A percentile compares a stretch with the other conserved stretches of the same genome.
Conservation (phyloP, 2,329 filamentous ascomycete species). For the Mycocentrospora acerina region DNA sequence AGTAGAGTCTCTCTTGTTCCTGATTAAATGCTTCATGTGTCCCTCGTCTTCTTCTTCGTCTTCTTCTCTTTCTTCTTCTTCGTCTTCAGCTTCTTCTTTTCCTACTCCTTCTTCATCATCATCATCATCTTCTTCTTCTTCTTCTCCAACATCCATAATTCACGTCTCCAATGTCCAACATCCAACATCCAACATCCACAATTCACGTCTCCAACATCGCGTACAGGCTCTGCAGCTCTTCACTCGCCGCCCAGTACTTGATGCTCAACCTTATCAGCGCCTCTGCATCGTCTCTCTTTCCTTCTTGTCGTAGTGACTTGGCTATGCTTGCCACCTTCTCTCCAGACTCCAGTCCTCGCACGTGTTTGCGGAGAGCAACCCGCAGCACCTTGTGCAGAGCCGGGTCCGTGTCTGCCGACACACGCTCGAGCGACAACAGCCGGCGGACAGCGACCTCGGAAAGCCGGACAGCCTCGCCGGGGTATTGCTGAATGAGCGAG, state of each 20-base stretch:
- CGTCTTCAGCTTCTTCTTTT: too few relatives aligned
- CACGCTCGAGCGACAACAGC: conserved; percentile 50
- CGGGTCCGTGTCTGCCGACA: conserved; percentile 51
- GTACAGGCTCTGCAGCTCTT: conserved; percentile 27
- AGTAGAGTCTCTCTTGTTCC: too few relatives aligned
- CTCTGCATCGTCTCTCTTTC: conserved; percentile 29
- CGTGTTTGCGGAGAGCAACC: conserved; percentile 43
- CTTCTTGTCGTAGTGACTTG: conserved; percentile 24
- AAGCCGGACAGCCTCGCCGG: conserved; percentile 38
- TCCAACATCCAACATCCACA: too few relatives aligned
- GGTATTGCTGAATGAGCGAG: conserved; percentile 46
- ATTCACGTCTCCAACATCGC: conserved; percentile 20
- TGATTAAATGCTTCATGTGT: too few relatives aligned
- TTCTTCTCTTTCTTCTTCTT: too few relatives aligned
- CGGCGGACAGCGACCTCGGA: conserved; percentile 52
- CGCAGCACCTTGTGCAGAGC: conserved; percentile 56
- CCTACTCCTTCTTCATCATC: too few relatives aligned
- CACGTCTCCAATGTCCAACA: too few relatives aligned
- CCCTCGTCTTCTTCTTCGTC: too few relatives aligned
- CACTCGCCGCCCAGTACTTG: conserved; percentile 34
- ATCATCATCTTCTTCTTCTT: neutral
- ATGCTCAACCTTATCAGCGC: conserved; percentile 25
- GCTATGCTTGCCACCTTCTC: conserved; percentile 27
- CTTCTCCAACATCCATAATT: too few relatives aligned
- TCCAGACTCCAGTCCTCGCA: conserved; percentile 30